Percentiles rank a stretch among this genome's conserved stretches.
These are phyloP conservation scores for Claviceps cyperi DNA, from an alignment of 2,329 filamentous ascomycete genomes.

Conservation along the genomic window DNA sequence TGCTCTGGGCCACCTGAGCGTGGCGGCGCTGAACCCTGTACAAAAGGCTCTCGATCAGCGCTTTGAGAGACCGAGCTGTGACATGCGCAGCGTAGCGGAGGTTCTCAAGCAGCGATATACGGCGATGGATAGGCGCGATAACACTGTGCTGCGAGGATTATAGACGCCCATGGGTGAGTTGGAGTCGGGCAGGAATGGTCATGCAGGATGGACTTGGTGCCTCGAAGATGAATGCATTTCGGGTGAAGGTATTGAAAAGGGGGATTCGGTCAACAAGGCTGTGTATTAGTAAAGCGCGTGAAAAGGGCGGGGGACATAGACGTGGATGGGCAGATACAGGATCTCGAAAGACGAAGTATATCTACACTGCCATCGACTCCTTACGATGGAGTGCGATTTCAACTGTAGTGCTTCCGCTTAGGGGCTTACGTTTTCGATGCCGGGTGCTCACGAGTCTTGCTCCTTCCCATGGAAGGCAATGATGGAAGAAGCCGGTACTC, in stretches of 20 bases:
- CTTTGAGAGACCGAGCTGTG: slow-evolving; percentile 28
- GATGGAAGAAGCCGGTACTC: no score
- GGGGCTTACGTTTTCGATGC: no score
- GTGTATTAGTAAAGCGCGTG: not conserved
- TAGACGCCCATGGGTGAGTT: slow-evolving; percentile 9
- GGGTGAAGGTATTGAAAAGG: not conserved
- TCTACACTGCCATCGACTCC: not conserved
- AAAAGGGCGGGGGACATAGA: not conserved
- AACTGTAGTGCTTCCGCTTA: no score
- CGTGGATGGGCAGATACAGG: not conserved
- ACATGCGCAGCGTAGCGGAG: slow-evolving; percentile 37
- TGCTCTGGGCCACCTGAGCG: slow-evolving; percentile 3
- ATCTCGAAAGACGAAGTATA: not conserved
- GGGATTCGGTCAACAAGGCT: not conserved
- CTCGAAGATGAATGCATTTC: not conserved
- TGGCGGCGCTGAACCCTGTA: slow-evolving; percentile 21
- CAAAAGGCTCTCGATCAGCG: slow-evolving; percentile 38
- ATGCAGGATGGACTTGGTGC: not conserved
- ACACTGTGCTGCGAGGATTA: slow-evolving; percentile 27
- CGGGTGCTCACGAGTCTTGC: no score
- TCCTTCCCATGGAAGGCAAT: no score
- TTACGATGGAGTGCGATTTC: no score
- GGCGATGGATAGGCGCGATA: slow-evolving; percentile 31
- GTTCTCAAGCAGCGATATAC: slow-evolving; percentile 40
- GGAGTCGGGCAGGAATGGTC: not conserved